Evolutionary conservation across 768 basidiomycete genomes (phyloP).

Genomic region (Mycena leptocephala): DNA sequence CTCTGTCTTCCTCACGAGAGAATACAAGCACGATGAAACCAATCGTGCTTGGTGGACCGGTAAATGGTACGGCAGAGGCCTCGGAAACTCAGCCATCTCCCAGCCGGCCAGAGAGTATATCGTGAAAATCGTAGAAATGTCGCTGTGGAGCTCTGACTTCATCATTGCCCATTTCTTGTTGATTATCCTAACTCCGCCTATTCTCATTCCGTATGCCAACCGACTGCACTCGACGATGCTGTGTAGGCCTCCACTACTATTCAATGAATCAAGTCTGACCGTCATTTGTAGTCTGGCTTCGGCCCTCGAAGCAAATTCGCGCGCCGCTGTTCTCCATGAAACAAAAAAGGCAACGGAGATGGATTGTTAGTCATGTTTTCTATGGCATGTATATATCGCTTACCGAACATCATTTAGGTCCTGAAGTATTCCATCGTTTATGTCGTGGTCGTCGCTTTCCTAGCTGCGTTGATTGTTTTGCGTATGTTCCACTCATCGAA

Average conservation of each 20-base stretch:
- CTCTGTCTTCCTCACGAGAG: constrained; percentile 93
- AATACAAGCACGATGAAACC: constrained; percentile 98
- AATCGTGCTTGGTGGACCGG: constrained; percentile 99
- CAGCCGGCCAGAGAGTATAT: constrained; percentile 98
- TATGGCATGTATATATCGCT: constrained; percentile 19
- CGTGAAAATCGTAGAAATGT: constrained; percentile 99
- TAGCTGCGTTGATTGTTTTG: constrained; percentile 87
- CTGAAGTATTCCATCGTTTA: constrained; percentile 92
- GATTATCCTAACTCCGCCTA: constrained; percentile 88
- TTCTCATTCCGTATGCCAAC: constrained; percentile 91
- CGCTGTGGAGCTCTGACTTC: constrained; percentile 97
- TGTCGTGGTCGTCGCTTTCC: constrained; percentile 78
- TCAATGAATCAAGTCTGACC: not conserved
- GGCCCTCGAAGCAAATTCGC: constrained; percentile 94
- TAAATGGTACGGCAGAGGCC: constrained; percentile 95
- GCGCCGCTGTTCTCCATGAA: constrained; percentile 95
- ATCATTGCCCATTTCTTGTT: constrained; percentile 88
- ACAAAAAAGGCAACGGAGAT: constrained; percentile 92
- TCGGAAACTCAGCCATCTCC: constrained; percentile 93
- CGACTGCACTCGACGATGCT: constrained; percentile 94
- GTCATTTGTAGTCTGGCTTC: constrained; percentile 85
- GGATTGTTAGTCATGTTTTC: constrained; percentile 75
- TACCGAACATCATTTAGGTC: constrained; percentile 59
- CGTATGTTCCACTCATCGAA: constrained; percentile 69
- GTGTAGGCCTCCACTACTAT: constrained; percentile 67